A percentile compares a stretch with the other conserved stretches of the same genome.
phyloP scores from a whole-genome alignment of 768 basidiomycete genomes.

The Mycena floridula region DNA sequence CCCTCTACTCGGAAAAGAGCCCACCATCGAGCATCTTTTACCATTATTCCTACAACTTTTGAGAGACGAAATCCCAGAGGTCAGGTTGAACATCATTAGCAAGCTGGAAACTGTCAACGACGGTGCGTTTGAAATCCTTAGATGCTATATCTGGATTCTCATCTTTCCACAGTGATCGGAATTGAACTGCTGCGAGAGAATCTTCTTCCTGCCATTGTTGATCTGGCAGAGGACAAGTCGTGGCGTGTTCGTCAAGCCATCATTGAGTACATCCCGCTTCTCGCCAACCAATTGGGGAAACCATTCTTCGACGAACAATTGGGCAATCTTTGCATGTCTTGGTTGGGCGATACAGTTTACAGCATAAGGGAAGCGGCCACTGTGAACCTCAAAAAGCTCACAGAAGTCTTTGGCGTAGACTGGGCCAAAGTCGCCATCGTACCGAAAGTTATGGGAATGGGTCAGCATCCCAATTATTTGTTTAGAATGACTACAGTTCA shows the following conservation, averaged over 20 bases:
- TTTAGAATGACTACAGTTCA: slow-evolving; percentile 99
- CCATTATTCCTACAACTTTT: slow-evolving; percentile 94
- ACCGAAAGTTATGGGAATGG: slow-evolving; percentile 97
- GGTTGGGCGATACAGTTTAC: slow-evolving; percentile 97
- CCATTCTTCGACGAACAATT: slow-evolving; percentile 98
- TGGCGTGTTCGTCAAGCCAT: slow-evolving; percentile 99
- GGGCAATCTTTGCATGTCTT: slow-evolving; percentile 96
- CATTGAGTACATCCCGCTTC: slow-evolving; percentile 98
- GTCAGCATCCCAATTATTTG: slow-evolving; percentile 92
- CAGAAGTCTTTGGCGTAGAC: slow-evolving; percentile 97
- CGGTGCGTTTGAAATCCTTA: slow-evolving; percentile 42
- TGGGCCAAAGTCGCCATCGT: slow-evolving; percentile 94
- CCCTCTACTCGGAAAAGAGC: slow-evolving; percentile 86
- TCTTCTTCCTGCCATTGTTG: slow-evolving; percentile 94
- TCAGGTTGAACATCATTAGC: slow-evolving; percentile 95
- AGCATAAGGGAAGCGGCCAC: slow-evolving; percentile 99
- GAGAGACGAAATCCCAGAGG: slow-evolving; percentile 99
- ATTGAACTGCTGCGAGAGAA: slow-evolving; percentile 93
- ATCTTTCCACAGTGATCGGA: slow-evolving; percentile 80
- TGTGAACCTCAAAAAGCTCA: slow-evolving; percentile 91
- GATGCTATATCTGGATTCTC: slow-evolving; percentile 6
- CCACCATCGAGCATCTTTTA: slow-evolving; percentile 94
- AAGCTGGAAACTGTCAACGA: slow-evolving; percentile 94
- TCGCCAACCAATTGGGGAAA: slow-evolving; percentile 96
- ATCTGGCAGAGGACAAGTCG: slow-evolving; percentile 98